Conservation (phyloP, 139 green algal genomes). For the Picochlorum sp. region DNA sequence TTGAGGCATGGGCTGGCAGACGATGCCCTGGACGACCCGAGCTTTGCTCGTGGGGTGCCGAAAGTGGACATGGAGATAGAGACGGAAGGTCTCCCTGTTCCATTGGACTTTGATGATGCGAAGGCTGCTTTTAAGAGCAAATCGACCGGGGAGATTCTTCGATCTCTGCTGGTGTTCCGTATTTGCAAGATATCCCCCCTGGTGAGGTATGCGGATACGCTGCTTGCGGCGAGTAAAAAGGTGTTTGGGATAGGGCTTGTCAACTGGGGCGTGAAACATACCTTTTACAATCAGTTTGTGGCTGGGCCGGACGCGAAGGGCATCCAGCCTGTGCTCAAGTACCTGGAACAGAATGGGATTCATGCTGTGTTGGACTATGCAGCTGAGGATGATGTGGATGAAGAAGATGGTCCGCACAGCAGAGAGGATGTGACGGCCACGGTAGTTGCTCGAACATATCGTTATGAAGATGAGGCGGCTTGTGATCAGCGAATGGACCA, state of each 20-base stretch:
- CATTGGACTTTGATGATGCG: neutral
- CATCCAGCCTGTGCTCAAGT: slow-evolving; percentile 38
- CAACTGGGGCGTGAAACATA: slow-evolving; percentile 43
- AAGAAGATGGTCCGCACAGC: slow-evolving; percentile 5
- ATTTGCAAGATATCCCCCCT: slow-evolving; percentile 28
- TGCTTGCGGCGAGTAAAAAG: slow-evolving; percentile 28
- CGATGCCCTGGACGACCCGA: too few species aligned
- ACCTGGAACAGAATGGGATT: slow-evolving; percentile 26
- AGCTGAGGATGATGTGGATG: slow-evolving; percentile 38
- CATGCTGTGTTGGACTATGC: slow-evolving; percentile 51
- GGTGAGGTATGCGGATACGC: slow-evolving; percentile 37
- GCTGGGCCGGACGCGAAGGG: slow-evolving; percentile 42
- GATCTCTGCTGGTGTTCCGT: slow-evolving; percentile 27
- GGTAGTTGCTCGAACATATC: slow-evolving; percentile 47
- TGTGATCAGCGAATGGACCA: slow-evolving; percentile 56
- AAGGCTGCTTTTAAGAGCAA: slow-evolving; percentile 13
- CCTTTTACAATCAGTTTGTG: slow-evolving; percentile 83
- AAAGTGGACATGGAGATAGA: neutral
- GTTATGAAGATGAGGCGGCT: slow-evolving; percentile 47
- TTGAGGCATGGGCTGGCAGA: too few species aligned
- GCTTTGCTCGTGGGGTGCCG: neutral
- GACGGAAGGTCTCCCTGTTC: neutral
- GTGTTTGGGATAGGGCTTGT: slow-evolving; percentile 43
- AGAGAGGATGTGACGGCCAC: neutral
- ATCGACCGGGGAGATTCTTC: slow-evolving; percentile 26